Conservation (phyloP, 2,329 filamentous ascomycete species). For the Alternaria brassicae region DNA sequence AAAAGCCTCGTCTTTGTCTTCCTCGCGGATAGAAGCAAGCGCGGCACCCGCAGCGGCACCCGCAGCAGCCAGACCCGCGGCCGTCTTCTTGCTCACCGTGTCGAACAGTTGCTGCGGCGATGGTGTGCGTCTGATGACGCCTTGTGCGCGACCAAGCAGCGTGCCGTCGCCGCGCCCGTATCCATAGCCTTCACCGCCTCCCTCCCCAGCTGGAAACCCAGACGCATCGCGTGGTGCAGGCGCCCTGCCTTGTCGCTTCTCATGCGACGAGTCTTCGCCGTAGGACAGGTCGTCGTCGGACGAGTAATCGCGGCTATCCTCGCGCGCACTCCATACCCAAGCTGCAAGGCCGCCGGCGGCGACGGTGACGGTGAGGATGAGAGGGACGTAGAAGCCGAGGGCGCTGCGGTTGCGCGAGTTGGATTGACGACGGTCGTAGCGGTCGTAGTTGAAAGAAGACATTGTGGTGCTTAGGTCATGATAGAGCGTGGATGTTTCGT, state of each 20-base stretch:
- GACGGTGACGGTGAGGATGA: slow-evolving; percentile 84
- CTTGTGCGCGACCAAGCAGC: slow-evolving; percentile 80
- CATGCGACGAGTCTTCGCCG: slow-evolving; percentile 50
- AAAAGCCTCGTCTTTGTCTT: slow-evolving; percentile 75
- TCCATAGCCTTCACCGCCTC: slow-evolving; percentile 28
- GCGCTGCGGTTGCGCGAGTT: slow-evolving; percentile 62
- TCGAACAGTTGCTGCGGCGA: slow-evolving; percentile 90
- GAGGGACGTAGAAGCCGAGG: slow-evolving; percentile 86
- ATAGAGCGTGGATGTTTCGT: slow-evolving; percentile 17
- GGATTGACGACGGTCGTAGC: slow-evolving; percentile 57
- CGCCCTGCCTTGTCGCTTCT: slow-evolving; percentile 30
- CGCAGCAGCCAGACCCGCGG: slow-evolving; percentile 81
- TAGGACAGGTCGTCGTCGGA: slow-evolving; percentile 56
- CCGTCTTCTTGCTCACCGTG: slow-evolving; percentile 79
- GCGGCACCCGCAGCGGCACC: slow-evolving; percentile 83
- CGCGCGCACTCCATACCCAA: slow-evolving; percentile 93
- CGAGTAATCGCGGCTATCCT: slow-evolving; percentile 73
- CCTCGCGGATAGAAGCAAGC: slow-evolving; percentile 81
- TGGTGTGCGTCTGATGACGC: slow-evolving; percentile 79
- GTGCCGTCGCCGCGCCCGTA: slow-evolving; percentile 59
- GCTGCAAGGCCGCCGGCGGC: slow-evolving; percentile 85
- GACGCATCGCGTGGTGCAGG: slow-evolving; percentile 27
- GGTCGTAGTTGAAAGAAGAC: slow-evolving; percentile 63
- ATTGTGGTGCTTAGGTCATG: slow-evolving; percentile 32
- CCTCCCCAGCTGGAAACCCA: slow-evolving; percentile 33